Conservation (phyloP, 2,329 filamentous ascomycete species). For the Aureobasidium musti region DNA sequence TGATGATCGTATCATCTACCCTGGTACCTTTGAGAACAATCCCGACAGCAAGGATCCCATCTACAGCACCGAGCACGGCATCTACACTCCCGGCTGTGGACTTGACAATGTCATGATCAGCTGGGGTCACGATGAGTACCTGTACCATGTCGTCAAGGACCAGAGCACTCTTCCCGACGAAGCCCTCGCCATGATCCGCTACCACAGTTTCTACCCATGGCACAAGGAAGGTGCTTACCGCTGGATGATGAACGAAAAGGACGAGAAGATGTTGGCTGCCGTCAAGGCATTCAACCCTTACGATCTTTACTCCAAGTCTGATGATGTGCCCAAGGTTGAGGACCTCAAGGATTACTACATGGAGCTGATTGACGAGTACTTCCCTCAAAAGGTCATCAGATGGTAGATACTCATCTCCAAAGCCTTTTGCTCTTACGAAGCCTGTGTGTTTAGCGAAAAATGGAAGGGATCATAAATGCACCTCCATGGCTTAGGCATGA, state of each 20-base stretch:
- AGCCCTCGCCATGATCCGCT: conserved; percentile 88
- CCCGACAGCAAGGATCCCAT: conserved; percentile 70
- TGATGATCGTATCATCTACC: conserved; percentile 76
- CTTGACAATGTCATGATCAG: conserved; percentile 85
- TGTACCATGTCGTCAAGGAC: conserved; percentile 83
- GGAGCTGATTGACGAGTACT: conserved; percentile 69
- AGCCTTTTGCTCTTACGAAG: neutral
- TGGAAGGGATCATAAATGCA: neutral
- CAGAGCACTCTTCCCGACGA: conserved; percentile 77
- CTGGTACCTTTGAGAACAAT: conserved; percentile 73
- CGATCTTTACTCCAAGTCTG: conserved; percentile 88
- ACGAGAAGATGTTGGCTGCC: conserved; percentile 75
- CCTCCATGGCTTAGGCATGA: neutral
- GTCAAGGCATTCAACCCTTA: conserved; percentile 89
- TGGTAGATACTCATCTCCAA: conserved; percentile 54
- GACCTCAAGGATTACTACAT: conserved; percentile 78
- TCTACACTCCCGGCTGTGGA: conserved; percentile 77
- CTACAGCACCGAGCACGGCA: conserved; percentile 75
- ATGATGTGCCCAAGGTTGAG: conserved; percentile 73
- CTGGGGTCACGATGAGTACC: conserved; percentile 87
- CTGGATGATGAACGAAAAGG: conserved; percentile 81
- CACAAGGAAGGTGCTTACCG: conserved; percentile 77
- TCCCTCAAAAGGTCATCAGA: conserved; percentile 66
- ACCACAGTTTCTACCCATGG: conserved; percentile 94
- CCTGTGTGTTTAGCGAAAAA: neutral